Evolutionary conservation across 306 rosid genomes (phyloP).

Genomic region (Senna tora): DNA sequence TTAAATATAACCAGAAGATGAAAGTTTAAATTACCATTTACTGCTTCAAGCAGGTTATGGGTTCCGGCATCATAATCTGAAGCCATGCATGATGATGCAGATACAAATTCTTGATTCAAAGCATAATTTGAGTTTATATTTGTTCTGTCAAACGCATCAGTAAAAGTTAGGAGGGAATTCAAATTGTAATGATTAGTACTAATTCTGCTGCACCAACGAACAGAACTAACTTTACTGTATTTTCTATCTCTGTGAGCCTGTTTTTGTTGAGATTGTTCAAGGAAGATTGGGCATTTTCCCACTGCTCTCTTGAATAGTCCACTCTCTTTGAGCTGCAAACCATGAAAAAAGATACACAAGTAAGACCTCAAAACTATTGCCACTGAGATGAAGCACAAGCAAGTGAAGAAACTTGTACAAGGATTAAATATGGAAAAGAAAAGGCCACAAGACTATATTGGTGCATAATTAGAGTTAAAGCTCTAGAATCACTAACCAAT

Average conservation of each 20-base stretch:
- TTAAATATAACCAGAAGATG: neutral
- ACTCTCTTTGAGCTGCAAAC: slow-evolving; percentile 71
- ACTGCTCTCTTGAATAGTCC: slow-evolving; percentile 56
- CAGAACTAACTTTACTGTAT: slow-evolving; percentile 65
- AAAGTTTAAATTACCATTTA: slow-evolving; percentile 63
- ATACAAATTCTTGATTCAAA: slow-evolving; percentile 55
- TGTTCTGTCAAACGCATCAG: slow-evolving; percentile 52
- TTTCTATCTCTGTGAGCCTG: slow-evolving; percentile 55
- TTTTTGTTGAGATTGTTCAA: slow-evolving; percentile 50
- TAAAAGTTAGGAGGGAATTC: slow-evolving; percentile 6
- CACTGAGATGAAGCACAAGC: neutral
- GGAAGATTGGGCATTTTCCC: slow-evolving; percentile 64
- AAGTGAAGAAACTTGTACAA: neutral
- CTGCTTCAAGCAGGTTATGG: slow-evolving; percentile 46
- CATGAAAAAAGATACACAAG: slow-evolving; percentile 11
- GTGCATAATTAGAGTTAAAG: slow-evolving; percentile 41
- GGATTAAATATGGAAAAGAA: too few relatives aligned
- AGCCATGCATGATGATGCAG: slow-evolving; percentile 52
- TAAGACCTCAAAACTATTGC: neutral
- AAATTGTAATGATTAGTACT: neutral
- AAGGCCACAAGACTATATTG: too few relatives aligned
- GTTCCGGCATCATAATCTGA: slow-evolving; percentile 56
- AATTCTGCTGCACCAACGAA: slow-evolving; percentile 6
- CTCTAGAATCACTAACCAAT: slow-evolving; percentile 68
- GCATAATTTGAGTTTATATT: slow-evolving; percentile 48